phyloP scores from a whole-genome alignment of 345 rosid genomes.

The Schrenkiella parvula region DNA sequence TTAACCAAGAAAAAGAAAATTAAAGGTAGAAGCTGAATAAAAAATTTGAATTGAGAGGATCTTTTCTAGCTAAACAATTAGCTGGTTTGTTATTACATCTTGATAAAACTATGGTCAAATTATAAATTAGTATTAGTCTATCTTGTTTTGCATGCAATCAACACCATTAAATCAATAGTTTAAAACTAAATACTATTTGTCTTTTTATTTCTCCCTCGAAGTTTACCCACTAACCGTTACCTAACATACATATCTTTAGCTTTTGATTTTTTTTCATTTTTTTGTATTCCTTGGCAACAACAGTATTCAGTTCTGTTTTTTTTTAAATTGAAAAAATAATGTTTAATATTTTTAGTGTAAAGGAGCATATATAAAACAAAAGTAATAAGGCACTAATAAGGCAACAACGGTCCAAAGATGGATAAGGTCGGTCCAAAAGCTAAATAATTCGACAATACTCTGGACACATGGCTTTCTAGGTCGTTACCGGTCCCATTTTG shows the following conservation, averaged over 20 bases:
- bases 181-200: neutral
- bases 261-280: neutral
- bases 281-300: neutral
- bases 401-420: constrained; percentile 21
- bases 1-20: too few species aligned
- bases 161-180: neutral
- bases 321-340: too few species aligned
- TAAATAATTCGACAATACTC: constrained; percentile 22
- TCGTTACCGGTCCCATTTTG: constrained; percentile 20
- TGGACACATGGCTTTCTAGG: constrained; percentile 26
- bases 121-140: too few species aligned
- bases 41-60: too few species aligned
- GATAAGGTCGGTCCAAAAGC: constrained; percentile 35
- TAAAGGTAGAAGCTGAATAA: too few species aligned
- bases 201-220: neutral
- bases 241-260: neutral
- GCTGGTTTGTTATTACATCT: too few species aligned
- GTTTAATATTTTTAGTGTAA: neutral
- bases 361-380: constrained; percentile 1
- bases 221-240: constrained; percentile 29
- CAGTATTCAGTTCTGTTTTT: neutral
- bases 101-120: too few species aligned
- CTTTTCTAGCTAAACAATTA: too few species aligned
- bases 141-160: constrained; percentile 1
- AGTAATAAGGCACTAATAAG: neutral